Evolutionary conservation across 306 rosid species (phyloP).

Genomic region (Vicia sativa): DNA sequence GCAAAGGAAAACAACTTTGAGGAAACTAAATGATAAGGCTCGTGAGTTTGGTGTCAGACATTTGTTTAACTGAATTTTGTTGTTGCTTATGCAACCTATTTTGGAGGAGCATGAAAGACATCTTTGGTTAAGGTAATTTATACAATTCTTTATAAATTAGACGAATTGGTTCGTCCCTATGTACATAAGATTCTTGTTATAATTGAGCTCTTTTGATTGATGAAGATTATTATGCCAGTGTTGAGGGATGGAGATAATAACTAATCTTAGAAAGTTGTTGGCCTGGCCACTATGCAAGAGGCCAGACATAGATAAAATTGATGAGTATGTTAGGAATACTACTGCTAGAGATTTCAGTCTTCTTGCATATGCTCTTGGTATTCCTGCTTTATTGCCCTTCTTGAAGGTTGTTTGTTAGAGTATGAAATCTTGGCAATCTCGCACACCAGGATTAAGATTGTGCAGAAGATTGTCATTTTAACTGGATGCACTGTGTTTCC

Average conservation of each 20-base stretch:
- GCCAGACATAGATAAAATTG: constrained; percentile 93
- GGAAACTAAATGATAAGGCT: constrained; percentile 46
- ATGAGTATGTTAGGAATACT: no score
- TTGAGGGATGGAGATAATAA: no score
- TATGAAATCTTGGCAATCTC: constrained; percentile 96
- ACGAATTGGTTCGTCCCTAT: constrained; percentile 92
- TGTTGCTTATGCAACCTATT: constrained; percentile 45
- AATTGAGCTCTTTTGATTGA: constrained; percentile 81
- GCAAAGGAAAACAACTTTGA: constrained; percentile 37
- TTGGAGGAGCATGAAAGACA: constrained; percentile 48
- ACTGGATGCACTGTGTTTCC: no score
- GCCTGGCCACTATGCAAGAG: no score
- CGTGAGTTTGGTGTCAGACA: constrained; percentile 46
- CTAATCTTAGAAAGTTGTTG: no score
- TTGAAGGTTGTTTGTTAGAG: constrained; percentile 96
- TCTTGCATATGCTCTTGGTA: constrained; percentile 94
- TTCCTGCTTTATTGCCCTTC: constrained; percentile 90
- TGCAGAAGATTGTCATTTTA: constrained; percentile 97
- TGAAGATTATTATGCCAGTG: constrained; percentile 98
- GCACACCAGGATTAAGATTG: constrained; percentile 97
- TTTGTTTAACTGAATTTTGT: constrained; percentile 42
- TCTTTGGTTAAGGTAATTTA: constrained; percentile 50
- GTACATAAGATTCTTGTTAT: constrained; percentile 97
- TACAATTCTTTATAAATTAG: constrained; percentile 87
- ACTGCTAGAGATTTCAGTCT: constrained; percentile 96